Evolutionary conservation across 305 asterid genomes (phyloP).

Genomic region (Fraxinus floribunda): DNA sequence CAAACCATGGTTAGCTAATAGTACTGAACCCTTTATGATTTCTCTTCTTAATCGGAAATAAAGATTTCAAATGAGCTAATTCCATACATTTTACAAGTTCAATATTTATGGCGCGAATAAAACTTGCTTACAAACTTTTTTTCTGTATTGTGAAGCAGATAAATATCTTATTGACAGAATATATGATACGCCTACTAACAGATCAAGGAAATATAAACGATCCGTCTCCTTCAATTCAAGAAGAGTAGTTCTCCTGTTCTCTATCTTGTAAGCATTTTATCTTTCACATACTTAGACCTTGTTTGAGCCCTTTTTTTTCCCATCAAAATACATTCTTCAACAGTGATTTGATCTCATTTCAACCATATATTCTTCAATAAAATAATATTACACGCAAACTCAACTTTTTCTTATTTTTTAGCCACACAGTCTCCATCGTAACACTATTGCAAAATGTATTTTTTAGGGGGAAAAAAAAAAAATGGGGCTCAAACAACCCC

Average conservation of each 20-base stretch:
- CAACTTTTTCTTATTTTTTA: too few species aligned
- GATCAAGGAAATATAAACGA: constrained; percentile 86
- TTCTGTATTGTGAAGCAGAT: constrained; percentile 37
- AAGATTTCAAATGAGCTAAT: not conserved
- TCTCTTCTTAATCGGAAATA: not conserved
- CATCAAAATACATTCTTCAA: too few species aligned
- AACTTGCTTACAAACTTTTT: constrained; percentile 19
- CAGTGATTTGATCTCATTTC: too few species aligned
- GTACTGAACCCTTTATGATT: not conserved
- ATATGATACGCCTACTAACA: constrained; percentile 51
- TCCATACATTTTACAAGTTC: not conserved
- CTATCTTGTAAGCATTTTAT: constrained; percentile 65
- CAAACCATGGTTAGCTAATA: not conserved
- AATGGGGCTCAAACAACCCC: too few species aligned
- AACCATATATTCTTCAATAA: too few species aligned
- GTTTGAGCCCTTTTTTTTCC: too few species aligned
- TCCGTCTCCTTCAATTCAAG: constrained; percentile 87
- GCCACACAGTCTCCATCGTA: too few species aligned
- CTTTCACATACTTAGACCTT: not conserved
- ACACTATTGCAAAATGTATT: too few species aligned
- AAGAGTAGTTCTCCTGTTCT: constrained; percentile 85
- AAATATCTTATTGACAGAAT: constrained; percentile 50
- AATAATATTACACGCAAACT: too few species aligned
- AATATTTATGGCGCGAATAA: not conserved
- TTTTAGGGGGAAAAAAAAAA: too few species aligned